Conservation (phyloP, 2,329 filamentous ascomycete species). For the Alternaria ethzedia region DNA sequence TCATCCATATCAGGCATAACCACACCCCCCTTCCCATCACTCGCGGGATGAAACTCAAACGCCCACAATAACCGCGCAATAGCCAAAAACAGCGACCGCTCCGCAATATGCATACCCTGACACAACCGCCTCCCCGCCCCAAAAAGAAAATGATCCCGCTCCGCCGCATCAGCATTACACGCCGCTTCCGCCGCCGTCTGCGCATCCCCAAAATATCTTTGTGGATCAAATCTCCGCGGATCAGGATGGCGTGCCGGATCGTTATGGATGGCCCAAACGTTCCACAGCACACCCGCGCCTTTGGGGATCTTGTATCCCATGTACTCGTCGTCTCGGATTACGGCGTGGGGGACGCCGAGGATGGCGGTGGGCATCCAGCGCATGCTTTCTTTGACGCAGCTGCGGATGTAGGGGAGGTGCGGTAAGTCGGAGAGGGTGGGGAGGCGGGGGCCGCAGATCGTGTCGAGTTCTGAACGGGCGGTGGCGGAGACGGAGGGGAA, state of each 20-base stretch:
- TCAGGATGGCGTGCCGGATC: slow-evolving; percentile 53
- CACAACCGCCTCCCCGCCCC: slow-evolving; percentile 48
- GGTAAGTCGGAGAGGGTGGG: slow-evolving; percentile 35
- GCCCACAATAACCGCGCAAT: slow-evolving; percentile 46
- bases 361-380: slow-evolving; percentile 41
- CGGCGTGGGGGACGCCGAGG: slow-evolving; percentile 34
- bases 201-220: slow-evolving; percentile 41
- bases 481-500: slow-evolving; percentile 27
- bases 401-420: slow-evolving; percentile 34
- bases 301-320: slow-evolving; percentile 48
- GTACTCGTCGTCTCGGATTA: slow-evolving; percentile 35
- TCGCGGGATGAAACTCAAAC: slow-evolving; percentile 28
- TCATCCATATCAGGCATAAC: slow-evolving; percentile 19
- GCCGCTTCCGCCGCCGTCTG: slow-evolving; percentile 42
- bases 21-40: slow-evolving; percentile 1
- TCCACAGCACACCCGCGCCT: slow-evolving; percentile 42
- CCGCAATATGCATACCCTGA: slow-evolving; percentile 48
- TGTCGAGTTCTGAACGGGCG: slow-evolving; percentile 39
- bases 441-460: slow-evolving; percentile 37
- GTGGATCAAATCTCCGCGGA: slow-evolving; percentile 54
- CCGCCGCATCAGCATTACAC: slow-evolving; percentile 32
- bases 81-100: slow-evolving; percentile 39
- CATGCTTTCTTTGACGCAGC: slow-evolving; percentile 37
- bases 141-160: slow-evolving; percentile 49
- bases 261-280: slow-evolving; percentile 42